phyloP scores from a whole-genome alignment of 305 asterid species.

The Solanum chacoense region DNA sequence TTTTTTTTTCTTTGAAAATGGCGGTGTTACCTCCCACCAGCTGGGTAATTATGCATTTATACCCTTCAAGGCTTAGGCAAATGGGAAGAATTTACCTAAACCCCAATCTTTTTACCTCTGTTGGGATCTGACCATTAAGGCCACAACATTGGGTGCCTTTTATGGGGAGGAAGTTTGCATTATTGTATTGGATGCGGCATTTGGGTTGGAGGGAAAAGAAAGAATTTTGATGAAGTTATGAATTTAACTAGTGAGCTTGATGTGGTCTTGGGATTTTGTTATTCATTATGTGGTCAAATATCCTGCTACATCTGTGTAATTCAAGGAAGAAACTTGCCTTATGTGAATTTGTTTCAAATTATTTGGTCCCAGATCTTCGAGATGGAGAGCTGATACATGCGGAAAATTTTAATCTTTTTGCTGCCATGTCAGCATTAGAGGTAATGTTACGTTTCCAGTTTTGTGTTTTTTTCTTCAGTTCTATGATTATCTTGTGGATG shows the following conservation, averaged over 20 bases:
- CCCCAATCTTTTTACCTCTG: not conserved
- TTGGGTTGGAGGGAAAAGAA: not conserved
- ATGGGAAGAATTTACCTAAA: not conserved
- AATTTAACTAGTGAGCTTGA: not conserved
- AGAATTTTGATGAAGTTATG: not conserved
- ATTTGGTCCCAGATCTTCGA: constrained; percentile 54
- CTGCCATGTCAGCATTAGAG: constrained; percentile 99
- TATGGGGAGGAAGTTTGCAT: not conserved
- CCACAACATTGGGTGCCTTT: not conserved
- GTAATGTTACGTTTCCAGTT: constrained; percentile 32
- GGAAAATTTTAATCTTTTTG: constrained; percentile 80
- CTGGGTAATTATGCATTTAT: not conserved
- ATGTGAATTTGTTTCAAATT: not conserved
- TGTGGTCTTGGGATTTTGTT: not conserved
- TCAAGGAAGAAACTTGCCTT: not conserved
- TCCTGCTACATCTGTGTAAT: not conserved
- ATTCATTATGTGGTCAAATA: not conserved
- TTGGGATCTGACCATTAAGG: not conserved
- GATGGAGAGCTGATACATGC: constrained; percentile 85
- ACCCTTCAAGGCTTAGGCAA: not conserved
- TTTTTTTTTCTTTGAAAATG: not conserved
- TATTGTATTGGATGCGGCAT: not conserved
- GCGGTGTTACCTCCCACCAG: not conserved
- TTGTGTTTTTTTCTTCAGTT: not conserved
- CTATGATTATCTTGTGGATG: not conserved